Evolutionary conservation across 192 early-diverging fungal species (phyloP).

Genomic region (Phycomyces nitens): DNA sequence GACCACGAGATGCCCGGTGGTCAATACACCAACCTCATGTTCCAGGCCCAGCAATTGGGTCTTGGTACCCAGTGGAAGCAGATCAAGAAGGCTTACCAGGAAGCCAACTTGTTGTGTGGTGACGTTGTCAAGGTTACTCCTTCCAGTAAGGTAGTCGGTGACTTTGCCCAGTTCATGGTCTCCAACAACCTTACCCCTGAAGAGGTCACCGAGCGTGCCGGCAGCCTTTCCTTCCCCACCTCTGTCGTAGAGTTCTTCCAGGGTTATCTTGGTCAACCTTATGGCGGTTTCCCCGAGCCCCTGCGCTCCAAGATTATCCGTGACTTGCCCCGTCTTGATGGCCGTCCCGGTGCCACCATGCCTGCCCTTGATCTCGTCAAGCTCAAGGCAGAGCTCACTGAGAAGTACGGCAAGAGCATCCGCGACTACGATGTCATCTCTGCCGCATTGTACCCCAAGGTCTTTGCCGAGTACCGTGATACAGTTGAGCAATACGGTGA

Average conservation of each 20-base stretch:
- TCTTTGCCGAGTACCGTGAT: slow-evolving; percentile 80
- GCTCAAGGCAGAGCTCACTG: slow-evolving; percentile 69
- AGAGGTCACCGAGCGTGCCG: slow-evolving; percentile 73
- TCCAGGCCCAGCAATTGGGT: slow-evolving; percentile 93
- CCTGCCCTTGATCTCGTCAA: slow-evolving; percentile 72
- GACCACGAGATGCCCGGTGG: slow-evolving; percentile 97
- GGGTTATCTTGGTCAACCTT: slow-evolving; percentile 90
- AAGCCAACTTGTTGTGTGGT: slow-evolving; percentile 89
- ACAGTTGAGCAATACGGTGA: slow-evolving; percentile 79
- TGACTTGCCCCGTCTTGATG: slow-evolving; percentile 70
- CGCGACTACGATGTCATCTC: slow-evolving; percentile 85
- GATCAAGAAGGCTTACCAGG: slow-evolving; percentile 87
- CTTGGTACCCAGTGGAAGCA: slow-evolving; percentile 92
- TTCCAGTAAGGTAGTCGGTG: slow-evolving; percentile 96
- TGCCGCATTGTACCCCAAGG: slow-evolving; percentile 91
- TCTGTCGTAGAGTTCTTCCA: slow-evolving; percentile 97
- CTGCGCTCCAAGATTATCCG: slow-evolving; percentile 80
- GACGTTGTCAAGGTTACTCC: slow-evolving; percentile 98
- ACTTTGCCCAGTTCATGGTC: slow-evolving; percentile 98
- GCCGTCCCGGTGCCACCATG: slow-evolving; percentile 82
- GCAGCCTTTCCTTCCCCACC: slow-evolving; percentile 86
- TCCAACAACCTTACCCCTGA: slow-evolving; percentile 74
- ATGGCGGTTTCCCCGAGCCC: slow-evolving; percentile 92
- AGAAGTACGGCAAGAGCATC: slow-evolving; percentile 79
- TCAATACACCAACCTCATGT: slow-evolving; percentile 98